Evolutionary conservation across 495 filamentous ascomycete genomes (phyloP), one percentile per base, ranked within the genome.

Genomic region (Viridothelium virens): DNA sequence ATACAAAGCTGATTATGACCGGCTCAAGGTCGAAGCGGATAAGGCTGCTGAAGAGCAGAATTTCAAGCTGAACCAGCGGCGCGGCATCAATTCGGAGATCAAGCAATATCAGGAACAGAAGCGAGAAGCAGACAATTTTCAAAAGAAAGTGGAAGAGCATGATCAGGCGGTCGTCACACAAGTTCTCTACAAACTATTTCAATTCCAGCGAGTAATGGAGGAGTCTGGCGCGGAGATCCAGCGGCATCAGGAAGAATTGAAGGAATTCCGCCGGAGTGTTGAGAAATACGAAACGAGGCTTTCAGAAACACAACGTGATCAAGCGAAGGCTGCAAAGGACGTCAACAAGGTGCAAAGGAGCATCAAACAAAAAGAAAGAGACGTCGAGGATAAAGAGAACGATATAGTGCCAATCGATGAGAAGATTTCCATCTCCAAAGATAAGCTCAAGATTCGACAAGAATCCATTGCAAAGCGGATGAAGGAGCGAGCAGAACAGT

Each of bases 41-140:
- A 87, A 91, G 69, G 91, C 93, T 11, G 84, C 87, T 2, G 94
- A 99, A 67, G 89, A 94, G 66, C 89, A 96, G 66, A 90, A 85
- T 47, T 87, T 89, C 70, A 89, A 93, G 74, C 85, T 97, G 16
- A 88, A 92, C 71, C 84, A 92, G 65, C 89, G 95, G 14, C 85
- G 94, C 70, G 92, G 87, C 34, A 96, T 97, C 79, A 99, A 99
- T 75, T 93, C 91, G 0, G 94, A 99, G 75, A 93, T 99, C 72
- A 96, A 93, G 76, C 91, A 96, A 71, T 97, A 96, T 71, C 90
- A 94, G 68, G 91, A 97, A 74, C 93, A 97, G 78, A 97, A 99
- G 80, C 87, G 89, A 63, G 95, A 97, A 72, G 93, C 93, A 9
- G 94, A 97, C 62, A 91, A 87, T 67, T 97, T 91, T 72, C 87